These are phyloP conservation scores for Colletotrichum chlorophyti DNA, from an alignment of 2,329 filamentous ascomycete genomes.

Conservation along the genomic window DNA sequence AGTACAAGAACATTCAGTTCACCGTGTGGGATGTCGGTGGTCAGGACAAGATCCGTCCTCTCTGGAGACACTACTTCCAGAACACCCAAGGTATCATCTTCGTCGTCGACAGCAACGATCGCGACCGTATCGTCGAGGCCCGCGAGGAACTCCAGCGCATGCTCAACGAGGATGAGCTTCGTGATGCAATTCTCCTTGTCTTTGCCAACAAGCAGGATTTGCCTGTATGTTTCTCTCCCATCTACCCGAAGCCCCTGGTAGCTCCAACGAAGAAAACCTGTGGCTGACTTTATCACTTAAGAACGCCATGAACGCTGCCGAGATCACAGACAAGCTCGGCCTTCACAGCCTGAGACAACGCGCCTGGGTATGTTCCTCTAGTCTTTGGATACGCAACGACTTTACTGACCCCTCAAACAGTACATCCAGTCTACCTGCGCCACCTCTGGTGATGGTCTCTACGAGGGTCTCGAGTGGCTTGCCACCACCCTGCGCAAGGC, in stretches of 20 bases:
- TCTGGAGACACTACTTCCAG: slow-evolving; percentile 99
- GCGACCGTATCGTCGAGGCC: slow-evolving; percentile 96
- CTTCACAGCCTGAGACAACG: slow-evolving; percentile 99
- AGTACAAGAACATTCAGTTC: slow-evolving; percentile 99
- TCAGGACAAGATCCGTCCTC: slow-evolving; percentile 99
- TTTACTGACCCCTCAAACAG: slow-evolving; percentile 51
- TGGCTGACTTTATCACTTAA: slow-evolving; percentile 43
- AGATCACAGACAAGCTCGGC: slow-evolving; percentile 99
- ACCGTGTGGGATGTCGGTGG: slow-evolving; percentile 99
- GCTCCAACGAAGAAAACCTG: background rate
- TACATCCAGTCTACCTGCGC: slow-evolving; percentile 99
- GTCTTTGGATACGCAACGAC: background rate
- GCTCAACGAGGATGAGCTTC: slow-evolving; percentile 98
- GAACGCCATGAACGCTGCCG: slow-evolving; percentile 99
- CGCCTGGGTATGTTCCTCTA: slow-evolving; percentile 83
- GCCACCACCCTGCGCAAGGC: slow-evolving; percentile 83
- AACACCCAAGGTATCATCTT: slow-evolving; percentile 99
- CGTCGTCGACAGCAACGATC: slow-evolving; percentile 99
- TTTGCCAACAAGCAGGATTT: slow-evolving; percentile 99
- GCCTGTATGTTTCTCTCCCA: slow-evolving; percentile 69
- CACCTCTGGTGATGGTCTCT: slow-evolving; percentile 98
- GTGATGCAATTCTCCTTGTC: slow-evolving; percentile 93
- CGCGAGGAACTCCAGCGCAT: slow-evolving; percentile 96
- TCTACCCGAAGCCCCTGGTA: background rate
- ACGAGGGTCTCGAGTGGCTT: slow-evolving; percentile 97